A percentile compares a stretch with the other conserved stretches of the same genome.
Conservation (phyloP, 2,329 filamentous ascomycete species). For the Elsinoe necatrix region DNA sequence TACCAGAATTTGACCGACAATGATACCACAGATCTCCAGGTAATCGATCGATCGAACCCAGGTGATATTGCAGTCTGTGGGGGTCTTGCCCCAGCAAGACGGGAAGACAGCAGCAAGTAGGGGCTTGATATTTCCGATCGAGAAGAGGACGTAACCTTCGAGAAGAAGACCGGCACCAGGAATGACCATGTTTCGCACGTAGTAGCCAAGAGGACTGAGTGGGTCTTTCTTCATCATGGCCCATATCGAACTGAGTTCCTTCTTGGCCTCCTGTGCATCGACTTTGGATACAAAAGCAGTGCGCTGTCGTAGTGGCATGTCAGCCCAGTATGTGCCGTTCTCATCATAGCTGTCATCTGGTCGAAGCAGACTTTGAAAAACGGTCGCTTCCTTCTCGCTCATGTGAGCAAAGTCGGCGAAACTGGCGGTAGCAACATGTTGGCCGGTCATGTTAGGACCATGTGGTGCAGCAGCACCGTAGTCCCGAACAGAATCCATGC, state of each 20-base stretch:
- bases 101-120: slow-evolving; percentile 70
- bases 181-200: slow-evolving; percentile 83
- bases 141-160: slow-evolving; percentile 93
- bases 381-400: slow-evolving; percentile 49
- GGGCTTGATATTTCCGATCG: slow-evolving; percentile 84
- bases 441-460: slow-evolving; percentile 38
- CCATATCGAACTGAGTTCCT: slow-evolving; percentile 61
- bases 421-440: slow-evolving; percentile 37
- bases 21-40: slow-evolving; percentile 89
- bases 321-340: slow-evolving; percentile 87
- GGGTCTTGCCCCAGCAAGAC: slow-evolving; percentile 58
- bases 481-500: slow-evolving; percentile 36
- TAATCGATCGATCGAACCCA: slow-evolving; percentile 84
- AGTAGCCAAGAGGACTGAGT: slow-evolving; percentile 73
- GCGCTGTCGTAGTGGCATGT: slow-evolving; percentile 63
- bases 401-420: slow-evolving; percentile 46
- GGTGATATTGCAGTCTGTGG: slow-evolving; percentile 60
- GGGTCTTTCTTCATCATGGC: slow-evolving; percentile 80
- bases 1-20: slow-evolving; percentile 82
- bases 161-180: slow-evolving; percentile 86
- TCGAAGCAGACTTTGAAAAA: slow-evolving; percentile 72
- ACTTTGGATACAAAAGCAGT: slow-evolving; percentile 66
- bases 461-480: slow-evolving; percentile 42
- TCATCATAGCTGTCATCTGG: slow-evolving; percentile 81
- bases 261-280: slow-evolving; percentile 59